Base-by-base conservation (phyloP, 257 asterid genomes). In the Przewalskia tangutica region DNA sequence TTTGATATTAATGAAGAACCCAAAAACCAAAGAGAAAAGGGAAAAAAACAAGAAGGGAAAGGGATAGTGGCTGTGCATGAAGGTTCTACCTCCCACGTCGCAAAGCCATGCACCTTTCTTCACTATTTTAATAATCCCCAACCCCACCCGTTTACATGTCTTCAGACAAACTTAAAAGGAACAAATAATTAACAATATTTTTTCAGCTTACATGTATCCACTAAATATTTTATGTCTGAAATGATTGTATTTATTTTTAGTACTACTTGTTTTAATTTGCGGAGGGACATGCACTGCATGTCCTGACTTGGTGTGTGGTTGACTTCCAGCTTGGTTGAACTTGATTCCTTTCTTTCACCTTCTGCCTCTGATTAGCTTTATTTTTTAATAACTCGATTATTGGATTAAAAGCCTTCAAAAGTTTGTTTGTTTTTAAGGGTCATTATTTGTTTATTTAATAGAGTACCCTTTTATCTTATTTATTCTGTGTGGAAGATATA, bases 81-180 rank as follows among this genome's bases (percentile, higher is more conserved):
- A 48, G 60, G 23, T 23, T 55, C 62, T 17, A 55, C 62, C 58
- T 55, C 23, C 60, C 79, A 73, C 59, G 79, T 73, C 48, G 60
- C 79, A 12, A 23, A 1, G 79, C 60, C 79, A 73, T 73, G 79
- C 79, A 73, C 79, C 79, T 73, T 48, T 73, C 18, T 73, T 7
- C 42, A 46, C 59, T 71, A 71, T 71, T 71, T 20, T 44, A 44
- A n/a, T 70, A 62, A 27, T 27, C 13, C 11, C 54, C 77, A 68
- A 68, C 4, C 4, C 4, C 53, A 16, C 6, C 27, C 32, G 53
- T 38, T 67, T n/a, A 68, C 53, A 17, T 17, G 14, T 66, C 46
- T 66, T 16, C 18, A 27, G 9, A 16, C 27, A 36, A 66, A 66
- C 38, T 9, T 3, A 1, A 23, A 1, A 23, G 16, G 38, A 20